Evolutionary conservation across 805 yeast species (phyloP), one percentile per base, ranked within the genome.

Genomic region (Maudiozyma serrabonitensis): DNA sequence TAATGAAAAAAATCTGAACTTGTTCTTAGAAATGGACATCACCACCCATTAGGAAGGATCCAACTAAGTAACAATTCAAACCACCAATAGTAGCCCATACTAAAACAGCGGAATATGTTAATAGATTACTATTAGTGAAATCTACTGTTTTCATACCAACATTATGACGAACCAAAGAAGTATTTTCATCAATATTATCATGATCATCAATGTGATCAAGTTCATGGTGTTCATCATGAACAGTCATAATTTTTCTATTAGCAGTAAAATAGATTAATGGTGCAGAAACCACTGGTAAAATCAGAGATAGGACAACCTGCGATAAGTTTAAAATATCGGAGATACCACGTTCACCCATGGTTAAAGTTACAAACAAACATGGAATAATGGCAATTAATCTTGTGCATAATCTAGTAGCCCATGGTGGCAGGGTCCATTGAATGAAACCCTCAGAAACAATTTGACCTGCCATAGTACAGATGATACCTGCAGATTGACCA

Each of bases 401-500:
- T 0, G 96, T 89, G 25, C 87, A 72, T 41, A 89, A 70, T 52
- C 96, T 75, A 49, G 95, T 77, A 2, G 84, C 72, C 69, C 89
- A 89, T 1, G 97, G 96, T 35, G 85, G 80, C 52, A 88, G 75
- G 6, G 84, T 71, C 85, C 95, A 86, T 52, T 77, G 73, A 25
- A 87, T 73, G 58, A 88, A 90, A 0, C 97, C 97, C 64, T 89
- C 96, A 59, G 87, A 81, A 8, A 89, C 95, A 80, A 87, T 87
- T 64, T 89, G 96, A 37, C 96, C 95, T 1, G 96, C 90, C 59
- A 90, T 75, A 0, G 96, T 90, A 62, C 95, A 89, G 18, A 89
- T 95, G 39, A 91, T 86, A 41, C 96, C 96, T 2, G 96, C 96
- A 59, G 93, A 83, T 61, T 89, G 91, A n/a, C 97, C 97, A 13